Conservation (phyloP, 2,329 filamentous ascomycete species). For the Pseudocercospora fuligena region DNA sequence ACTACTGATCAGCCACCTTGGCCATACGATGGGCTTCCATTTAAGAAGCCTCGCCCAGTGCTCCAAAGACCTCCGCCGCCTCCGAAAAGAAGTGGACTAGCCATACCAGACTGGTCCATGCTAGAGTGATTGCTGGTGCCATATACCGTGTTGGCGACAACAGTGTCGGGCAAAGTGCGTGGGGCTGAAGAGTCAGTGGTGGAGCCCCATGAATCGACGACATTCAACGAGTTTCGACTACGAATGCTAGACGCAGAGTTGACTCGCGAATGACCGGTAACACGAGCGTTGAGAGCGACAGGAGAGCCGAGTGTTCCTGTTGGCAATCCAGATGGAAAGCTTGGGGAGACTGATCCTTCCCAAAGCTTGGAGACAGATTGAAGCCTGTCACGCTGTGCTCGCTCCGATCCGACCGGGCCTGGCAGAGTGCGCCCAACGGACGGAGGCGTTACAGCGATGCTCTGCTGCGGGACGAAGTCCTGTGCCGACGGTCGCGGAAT, state of each 20-base stretch:
- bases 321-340: constrained; percentile 42
- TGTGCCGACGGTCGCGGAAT: constrained; percentile 15
- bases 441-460: constrained; percentile 20
- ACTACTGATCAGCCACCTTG: constrained; percentile 28
- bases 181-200: constrained; percentile 24
- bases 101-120: constrained; percentile 40
- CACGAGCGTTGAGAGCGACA: constrained; percentile 16
- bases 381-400: constrained; percentile 30
- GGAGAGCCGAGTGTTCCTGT: constrained; percentile 37
- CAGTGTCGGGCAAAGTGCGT: constrained; percentile 22
- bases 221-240: constrained; percentile 40
- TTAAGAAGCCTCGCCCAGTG: constrained; percentile 24
- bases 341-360: constrained; percentile 25
- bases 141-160: constrained; percentile 20
- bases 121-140: constrained; percentile 26
- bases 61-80: constrained; percentile 46
- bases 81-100: constrained; percentile 49
- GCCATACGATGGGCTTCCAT: constrained; percentile 30
- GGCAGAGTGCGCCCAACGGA: constrained; percentile 9
- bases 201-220: constrained; percentile 33
- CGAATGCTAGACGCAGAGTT: constrained; percentile 49
- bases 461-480: constrained; percentile 12
- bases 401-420: constrained; percentile 8
- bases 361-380: constrained; percentile 40
- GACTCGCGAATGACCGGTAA: constrained; percentile 47